These are phyloP conservation scores for Mycena alexandri DNA, from an alignment of 768 basidiomycete genomes.

Conservation along the genomic window DNA sequence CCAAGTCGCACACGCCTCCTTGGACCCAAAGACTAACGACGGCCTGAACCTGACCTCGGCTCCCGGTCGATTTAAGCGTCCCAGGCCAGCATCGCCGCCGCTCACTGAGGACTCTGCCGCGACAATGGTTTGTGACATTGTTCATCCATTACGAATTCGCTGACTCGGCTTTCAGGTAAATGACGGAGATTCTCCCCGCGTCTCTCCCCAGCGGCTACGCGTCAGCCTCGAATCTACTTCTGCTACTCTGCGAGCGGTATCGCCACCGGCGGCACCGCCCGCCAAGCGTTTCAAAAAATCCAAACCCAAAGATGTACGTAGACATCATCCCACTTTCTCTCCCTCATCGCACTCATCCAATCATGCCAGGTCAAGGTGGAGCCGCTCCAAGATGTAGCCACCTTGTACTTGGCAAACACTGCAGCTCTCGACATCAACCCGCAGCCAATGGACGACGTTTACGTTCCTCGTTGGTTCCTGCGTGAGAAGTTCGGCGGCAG, in stretches of 20 bases:
- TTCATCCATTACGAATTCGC: background rate
- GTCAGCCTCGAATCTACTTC: background rate
- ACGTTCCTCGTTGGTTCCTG: constrained; percentile 24
- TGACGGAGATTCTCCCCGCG: background rate
- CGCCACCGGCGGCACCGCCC: background rate
- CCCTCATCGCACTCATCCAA: background rate
- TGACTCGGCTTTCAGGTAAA: background rate
- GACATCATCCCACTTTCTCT: too few species aligned
- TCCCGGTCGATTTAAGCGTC: constrained; percentile 19
- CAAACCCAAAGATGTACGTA: background rate
- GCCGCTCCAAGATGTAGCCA: background rate
- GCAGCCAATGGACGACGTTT: background rate
- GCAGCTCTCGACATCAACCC: constrained; percentile 1
- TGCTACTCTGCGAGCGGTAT: background rate
- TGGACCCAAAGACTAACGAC: background rate
- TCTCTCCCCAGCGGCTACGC: background rate
- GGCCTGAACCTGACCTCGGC: too few species aligned
- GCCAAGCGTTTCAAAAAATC: constrained; percentile 13
- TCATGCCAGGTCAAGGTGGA: background rate
- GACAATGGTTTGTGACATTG: background rate
- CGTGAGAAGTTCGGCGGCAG: background rate
- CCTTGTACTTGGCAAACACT: constrained; percentile 7
- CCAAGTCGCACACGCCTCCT: too few species aligned
- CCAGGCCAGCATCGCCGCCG: constrained; percentile 2
- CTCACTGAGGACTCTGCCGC: background rate